Evolutionary conservation across 164 flowering plant species (phyloP).

Genomic region (Stephania cephalantha): DNA sequence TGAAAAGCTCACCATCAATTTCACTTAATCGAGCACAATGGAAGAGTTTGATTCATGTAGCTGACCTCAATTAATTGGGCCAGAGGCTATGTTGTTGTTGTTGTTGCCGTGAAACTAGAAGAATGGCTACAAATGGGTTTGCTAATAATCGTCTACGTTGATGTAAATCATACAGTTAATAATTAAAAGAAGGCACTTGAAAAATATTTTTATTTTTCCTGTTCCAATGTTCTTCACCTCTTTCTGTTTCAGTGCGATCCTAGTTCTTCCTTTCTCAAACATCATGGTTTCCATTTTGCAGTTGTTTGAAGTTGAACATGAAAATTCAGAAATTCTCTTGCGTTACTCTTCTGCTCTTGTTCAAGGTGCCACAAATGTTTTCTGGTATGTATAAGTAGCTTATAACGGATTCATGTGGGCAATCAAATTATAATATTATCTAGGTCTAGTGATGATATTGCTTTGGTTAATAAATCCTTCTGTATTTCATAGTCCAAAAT

Average conservation of each 20-base stretch:
- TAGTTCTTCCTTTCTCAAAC: neutral
- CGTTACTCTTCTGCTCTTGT: slow-evolving; percentile 95
- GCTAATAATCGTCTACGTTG: no score
- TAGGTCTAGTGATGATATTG: neutral
- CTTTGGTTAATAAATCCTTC: neutral
- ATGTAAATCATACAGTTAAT: no score
- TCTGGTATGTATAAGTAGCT: slow-evolving; percentile 54
- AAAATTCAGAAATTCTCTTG: slow-evolving; percentile 65
- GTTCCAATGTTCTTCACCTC: neutral
- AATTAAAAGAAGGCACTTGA: neutral
- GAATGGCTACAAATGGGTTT: no score
- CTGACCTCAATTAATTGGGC: no score
- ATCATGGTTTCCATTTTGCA: slow-evolving; percentile 30
- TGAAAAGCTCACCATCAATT: no score
- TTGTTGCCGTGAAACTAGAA: no score
- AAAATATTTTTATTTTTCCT: neutral
- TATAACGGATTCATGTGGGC: neutral
- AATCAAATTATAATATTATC: no score
- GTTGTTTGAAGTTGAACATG: slow-evolving; percentile 86
- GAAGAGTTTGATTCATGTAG: no score
- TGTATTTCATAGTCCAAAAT: neutral
- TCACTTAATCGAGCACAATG: no score
- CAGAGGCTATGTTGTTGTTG: no score
- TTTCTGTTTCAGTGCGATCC: neutral
- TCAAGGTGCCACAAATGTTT: slow-evolving; percentile 91